Evolutionary conservation across 2,329 filamentous ascomycete species (phyloP), one percentile per base, ranked within the genome.

Genomic region (Colletotrichum lentis): DNA sequence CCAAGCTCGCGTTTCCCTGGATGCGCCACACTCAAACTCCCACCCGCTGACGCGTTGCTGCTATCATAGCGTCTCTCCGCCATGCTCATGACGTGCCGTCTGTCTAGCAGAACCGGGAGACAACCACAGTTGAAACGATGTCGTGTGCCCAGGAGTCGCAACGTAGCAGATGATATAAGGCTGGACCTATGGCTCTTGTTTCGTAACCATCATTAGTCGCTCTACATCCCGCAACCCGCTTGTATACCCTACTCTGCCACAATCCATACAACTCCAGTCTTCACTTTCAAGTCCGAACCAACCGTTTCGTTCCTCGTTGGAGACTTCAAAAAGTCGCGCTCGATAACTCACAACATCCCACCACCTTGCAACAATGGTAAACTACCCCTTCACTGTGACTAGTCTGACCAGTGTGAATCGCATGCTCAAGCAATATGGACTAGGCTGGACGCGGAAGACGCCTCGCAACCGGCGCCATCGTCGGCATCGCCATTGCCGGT

Each of bases 401-500:
- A 2, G 31, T 35, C 31, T 10, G 31, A 35, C 31, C 8, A 35
- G 31, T 35, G 31, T 35, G 31, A 35, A 35, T 35, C 31, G 22
- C 46, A 41, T 18, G 14, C 3, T 16, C 27, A 44, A 27, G 53
- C 39, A n/a, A 16, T 22, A 4, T 11, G 12, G 12, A 3, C 7
- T 35, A 69, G 66, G 49, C 68, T 24, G 57, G 63, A 54, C 67
- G 67, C 5, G 56, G 69, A 56, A 60, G 67, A 57, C 69, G 69
- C 52, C 63, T 70, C n/a, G 69, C 69, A 18, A 70, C 67, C 16
- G 67, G 69, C 27, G 69, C 63, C 12, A 68, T 71, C 37, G 39
- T 71, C 47, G 69, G 69, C 14, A 68, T 71, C 31, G 69, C 67
- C 53, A 71, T 71, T 12, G 67, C 63, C 24, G 63, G 67, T 7